A percentile compares a stretch with the other conserved stretches of the same genome.
phyloP scores from a whole-genome alignment of 371 early-diverging fungal genomes.

The Catenaria anguillulae region DNA sequence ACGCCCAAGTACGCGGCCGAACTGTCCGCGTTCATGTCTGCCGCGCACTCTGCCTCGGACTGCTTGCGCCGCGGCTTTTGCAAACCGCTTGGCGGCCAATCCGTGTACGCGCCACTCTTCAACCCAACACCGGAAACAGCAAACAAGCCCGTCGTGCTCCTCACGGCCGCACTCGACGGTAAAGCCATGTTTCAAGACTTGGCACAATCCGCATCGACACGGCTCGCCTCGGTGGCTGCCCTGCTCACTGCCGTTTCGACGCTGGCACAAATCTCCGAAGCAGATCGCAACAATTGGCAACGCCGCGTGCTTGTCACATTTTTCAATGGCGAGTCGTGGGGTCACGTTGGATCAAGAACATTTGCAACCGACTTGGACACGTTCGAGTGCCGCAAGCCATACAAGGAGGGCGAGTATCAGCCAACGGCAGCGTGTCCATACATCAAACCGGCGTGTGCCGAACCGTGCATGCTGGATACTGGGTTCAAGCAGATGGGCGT shows the following conservation, averaged over 20 bases:
- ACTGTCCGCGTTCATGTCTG: background rate
- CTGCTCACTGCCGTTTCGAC: background rate
- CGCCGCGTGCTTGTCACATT: background rate
- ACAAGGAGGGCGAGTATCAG: background rate
- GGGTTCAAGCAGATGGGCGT: background rate
- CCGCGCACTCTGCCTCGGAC: background rate
- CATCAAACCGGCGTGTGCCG: background rate
- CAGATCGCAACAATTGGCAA: background rate
- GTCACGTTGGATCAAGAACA: background rate
- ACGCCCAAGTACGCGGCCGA: background rate
- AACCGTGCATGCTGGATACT: background rate
- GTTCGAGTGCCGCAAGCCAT: background rate
- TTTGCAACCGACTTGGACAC: background rate
- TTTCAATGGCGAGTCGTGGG: background rate
- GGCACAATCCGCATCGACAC: background rate
- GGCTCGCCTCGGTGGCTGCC: background rate
- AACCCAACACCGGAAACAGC: no score
- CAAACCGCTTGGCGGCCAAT: background rate
- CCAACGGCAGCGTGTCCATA: background rate
- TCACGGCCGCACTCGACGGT: background rate
- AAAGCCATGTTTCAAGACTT: background rate
- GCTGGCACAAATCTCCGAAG: background rate
- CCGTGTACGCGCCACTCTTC: background rate
- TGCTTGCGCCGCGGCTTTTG: slow-evolving; percentile 1
- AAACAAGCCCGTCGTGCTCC: background rate